Conservation (phyloP, 768 basidiomycete genomes). For the Butyriboletus loyo region DNA sequence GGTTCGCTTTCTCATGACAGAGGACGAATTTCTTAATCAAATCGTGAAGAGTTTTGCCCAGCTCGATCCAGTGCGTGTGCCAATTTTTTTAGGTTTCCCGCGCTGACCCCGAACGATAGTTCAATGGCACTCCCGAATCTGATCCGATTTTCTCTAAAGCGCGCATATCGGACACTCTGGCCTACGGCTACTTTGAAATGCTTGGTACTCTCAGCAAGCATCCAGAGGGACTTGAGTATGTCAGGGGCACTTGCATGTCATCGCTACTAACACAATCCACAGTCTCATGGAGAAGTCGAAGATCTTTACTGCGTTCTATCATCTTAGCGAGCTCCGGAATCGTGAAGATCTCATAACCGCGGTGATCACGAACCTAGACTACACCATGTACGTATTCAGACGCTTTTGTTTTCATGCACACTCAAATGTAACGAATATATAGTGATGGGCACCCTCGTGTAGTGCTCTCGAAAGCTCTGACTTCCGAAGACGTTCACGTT, state of each 20-base stretch:
- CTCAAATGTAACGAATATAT: constrained; percentile 2
- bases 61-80: constrained; percentile 75
- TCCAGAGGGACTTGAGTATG: constrained; percentile 86
- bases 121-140: constrained; percentile 66
- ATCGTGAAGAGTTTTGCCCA: constrained; percentile 86
- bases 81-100: neutral
- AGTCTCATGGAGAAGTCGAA: constrained; percentile 90
- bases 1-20: constrained; percentile 68
- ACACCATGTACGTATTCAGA: constrained; percentile 63
- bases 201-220: constrained; percentile 87
- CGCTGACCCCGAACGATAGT: constrained; percentile 39
- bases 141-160: constrained; percentile 85
- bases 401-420: neutral
- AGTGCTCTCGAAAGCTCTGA: constrained; percentile 89
- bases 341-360: constrained; percentile 90
- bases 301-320: constrained; percentile 95
- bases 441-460: constrained; percentile 96
- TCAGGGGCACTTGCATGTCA: constrained; percentile 5
- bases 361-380: constrained; percentile 90
- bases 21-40: constrained; percentile 84
- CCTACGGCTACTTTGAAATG: constrained; percentile 94
- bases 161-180: constrained; percentile 77
- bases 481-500: constrained; percentile 89
- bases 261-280: neutral
- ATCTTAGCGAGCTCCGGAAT: constrained; percentile 84